Conservation (phyloP, 2,329 filamentous ascomycete genomes). For the Calonectria ilicicola region DNA sequence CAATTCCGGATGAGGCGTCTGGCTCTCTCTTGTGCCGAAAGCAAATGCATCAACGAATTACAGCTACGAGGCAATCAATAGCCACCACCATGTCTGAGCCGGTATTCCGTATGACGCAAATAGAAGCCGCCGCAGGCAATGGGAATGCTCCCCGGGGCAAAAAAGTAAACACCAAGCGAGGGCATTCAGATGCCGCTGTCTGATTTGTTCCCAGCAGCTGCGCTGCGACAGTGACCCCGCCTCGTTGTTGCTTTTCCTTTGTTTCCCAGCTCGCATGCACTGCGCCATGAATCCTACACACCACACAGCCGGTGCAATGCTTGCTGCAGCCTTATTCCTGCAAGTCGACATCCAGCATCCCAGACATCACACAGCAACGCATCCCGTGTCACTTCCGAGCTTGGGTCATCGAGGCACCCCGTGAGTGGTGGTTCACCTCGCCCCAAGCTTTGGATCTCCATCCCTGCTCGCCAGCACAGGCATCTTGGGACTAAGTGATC, state of each 20-base stretch:
- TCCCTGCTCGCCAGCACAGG: constrained; percentile 38
- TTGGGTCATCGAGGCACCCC: constrained; percentile 5
- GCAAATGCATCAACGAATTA: constrained; percentile 1
- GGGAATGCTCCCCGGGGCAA: constrained; percentile 10
- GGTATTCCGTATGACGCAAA: constrained; percentile 30
- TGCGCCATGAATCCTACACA: constrained; percentile 17
- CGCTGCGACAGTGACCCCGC: constrained; percentile 31
- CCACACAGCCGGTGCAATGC: constrained; percentile 1
- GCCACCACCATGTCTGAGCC: constrained; percentile 6
- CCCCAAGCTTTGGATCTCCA: constrained; percentile 33
- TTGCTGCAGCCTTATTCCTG: constrained; percentile 31
- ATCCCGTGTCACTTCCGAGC: constrained; percentile 13
- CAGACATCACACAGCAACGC: constrained; percentile 2
- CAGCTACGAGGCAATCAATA: not conserved
- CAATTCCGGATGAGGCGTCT: constrained; percentile 32
- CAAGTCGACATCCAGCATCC: constrained; percentile 1
- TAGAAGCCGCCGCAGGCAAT: constrained; percentile 20
- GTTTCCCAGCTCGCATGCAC: constrained; percentile 28
- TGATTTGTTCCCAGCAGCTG: constrained; percentile 15
- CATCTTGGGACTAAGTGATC: constrained; percentile 8
- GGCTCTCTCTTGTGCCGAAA: constrained; percentile 22
- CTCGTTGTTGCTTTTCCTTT: constrained; percentile 25
- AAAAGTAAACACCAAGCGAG: constrained; percentile 17
- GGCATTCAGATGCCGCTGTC: not conserved
- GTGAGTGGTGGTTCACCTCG: constrained; percentile 36